phyloP scores from a whole-genome alignment of 2,329 filamentous ascomycete genomes.

The Penicillium sp. region DNA sequence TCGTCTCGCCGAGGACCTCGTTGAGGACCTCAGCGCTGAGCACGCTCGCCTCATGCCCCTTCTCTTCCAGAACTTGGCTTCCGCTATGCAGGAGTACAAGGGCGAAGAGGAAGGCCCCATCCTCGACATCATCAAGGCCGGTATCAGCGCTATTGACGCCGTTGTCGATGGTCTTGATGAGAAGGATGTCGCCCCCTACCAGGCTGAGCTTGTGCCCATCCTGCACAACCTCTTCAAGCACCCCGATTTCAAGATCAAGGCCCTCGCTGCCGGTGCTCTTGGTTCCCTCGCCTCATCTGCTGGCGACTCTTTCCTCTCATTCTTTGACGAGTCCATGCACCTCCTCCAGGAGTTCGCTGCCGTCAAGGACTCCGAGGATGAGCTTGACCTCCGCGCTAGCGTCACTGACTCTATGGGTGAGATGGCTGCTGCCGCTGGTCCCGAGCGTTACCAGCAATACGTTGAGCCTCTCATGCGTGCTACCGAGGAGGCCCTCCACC shows the following conservation, averaged over 20 bases:
- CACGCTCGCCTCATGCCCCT: slow-evolving; percentile 83
- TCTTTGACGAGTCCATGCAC: slow-evolving; percentile 87
- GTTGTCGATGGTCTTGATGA: slow-evolving; percentile 78
- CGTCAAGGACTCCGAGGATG: slow-evolving; percentile 86
- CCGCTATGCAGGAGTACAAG: slow-evolving; percentile 70
- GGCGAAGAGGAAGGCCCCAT: slow-evolving; percentile 70
- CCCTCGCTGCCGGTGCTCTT: slow-evolving; percentile 82
- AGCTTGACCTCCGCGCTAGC: slow-evolving; percentile 84
- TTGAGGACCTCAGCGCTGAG: slow-evolving; percentile 83
- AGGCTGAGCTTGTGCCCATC: slow-evolving; percentile 78
- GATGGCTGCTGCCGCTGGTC: slow-evolving; percentile 85
- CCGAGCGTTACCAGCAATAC: slow-evolving; percentile 84
- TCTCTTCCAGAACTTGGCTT: slow-evolving; percentile 84
- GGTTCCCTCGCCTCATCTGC: slow-evolving; percentile 88
- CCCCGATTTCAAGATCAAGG: slow-evolving; percentile 86
- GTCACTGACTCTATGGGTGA: slow-evolving; percentile 92
- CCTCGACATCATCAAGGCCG: slow-evolving; percentile 82
- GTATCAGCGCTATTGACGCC: slow-evolving; percentile 87
- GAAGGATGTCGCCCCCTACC: slow-evolving; percentile 78
- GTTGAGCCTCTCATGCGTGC: slow-evolving; percentile 88
- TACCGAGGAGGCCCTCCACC: slow-evolving; percentile 84
- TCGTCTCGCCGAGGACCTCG: slow-evolving; percentile 87
- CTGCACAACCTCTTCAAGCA: slow-evolving; percentile 83
- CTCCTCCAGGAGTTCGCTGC: slow-evolving; percentile 80
- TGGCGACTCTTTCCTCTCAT: slow-evolving; percentile 82